A percentile compares a stretch with the other conserved stretches of the same genome.
phyloP scores from a whole-genome alignment of 371 early-diverging fungal species.

The Mortierella sp. region DNA sequence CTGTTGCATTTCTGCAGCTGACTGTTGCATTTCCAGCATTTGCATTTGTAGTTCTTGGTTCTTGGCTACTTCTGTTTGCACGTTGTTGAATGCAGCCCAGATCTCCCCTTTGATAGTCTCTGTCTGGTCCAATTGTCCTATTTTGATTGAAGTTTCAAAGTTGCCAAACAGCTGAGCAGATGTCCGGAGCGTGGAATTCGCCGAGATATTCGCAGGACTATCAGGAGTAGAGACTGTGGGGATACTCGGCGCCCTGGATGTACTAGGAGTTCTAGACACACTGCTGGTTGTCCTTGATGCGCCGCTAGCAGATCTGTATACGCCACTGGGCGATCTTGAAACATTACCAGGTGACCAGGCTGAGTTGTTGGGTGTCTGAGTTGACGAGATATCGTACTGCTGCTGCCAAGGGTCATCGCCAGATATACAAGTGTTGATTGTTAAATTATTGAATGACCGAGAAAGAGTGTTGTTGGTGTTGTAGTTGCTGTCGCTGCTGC shows the following conservation, averaged over 20 bases:
- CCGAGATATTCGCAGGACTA: neutral
- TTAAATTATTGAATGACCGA: slow-evolving; percentile 5
- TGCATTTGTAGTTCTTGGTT: slow-evolving; percentile 27
- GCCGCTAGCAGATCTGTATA: neutral
- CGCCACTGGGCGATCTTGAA: neutral
- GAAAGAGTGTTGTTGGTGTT: neutral
- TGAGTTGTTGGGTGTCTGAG: neutral
- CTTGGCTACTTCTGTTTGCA: slow-evolving; percentile 21
- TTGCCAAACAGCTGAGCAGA: slow-evolving; percentile 21
- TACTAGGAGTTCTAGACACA: slow-evolving; percentile 8
- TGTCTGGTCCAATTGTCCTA: slow-evolving; percentile 24
- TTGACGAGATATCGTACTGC: neutral
- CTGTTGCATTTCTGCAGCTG: slow-evolving; percentile 33
- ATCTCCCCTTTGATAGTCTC: slow-evolving; percentile 36
- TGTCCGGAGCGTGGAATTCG: slow-evolving; percentile 12
- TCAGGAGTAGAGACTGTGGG: too few species aligned
- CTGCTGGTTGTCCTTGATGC: neutral
- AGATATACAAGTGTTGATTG: slow-evolving; percentile 4
- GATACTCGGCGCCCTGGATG: neutral
- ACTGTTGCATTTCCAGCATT: slow-evolving; percentile 22
- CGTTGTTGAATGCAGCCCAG: slow-evolving; percentile 7
- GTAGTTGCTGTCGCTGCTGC: neutral
- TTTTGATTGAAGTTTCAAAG: slow-evolving; percentile 34
- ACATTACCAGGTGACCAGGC: neutral
- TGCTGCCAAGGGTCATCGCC: neutral